Percentiles rank a stretch among this genome's conserved stretches.
Evolutionary conservation across 768 basidiomycete species (phyloP).

Genomic region (Tylopilus vinaceipallidus): DNA sequence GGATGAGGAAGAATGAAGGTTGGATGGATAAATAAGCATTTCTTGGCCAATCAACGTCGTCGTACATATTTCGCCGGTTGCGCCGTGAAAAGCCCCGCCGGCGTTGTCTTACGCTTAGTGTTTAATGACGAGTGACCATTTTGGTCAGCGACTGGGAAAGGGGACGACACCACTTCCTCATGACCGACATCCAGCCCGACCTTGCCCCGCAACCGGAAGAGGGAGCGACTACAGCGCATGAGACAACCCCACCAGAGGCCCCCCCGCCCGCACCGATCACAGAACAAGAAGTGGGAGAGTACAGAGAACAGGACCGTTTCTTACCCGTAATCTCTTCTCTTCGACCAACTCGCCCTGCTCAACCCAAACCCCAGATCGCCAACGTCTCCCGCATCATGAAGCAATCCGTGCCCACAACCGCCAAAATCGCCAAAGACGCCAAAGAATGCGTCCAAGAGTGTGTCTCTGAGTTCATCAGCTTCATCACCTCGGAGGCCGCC

Average conservation of each 20-base stretch:
- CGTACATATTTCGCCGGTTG: constrained; percentile 5
- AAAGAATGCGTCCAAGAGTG: constrained; percentile 99
- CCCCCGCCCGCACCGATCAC: constrained; percentile 73
- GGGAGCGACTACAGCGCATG: constrained; percentile 30
- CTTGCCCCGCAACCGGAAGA: constrained; percentile 43
- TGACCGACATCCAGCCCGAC: constrained; percentile 33
- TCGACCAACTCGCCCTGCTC: background rate
- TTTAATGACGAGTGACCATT: too few species aligned
- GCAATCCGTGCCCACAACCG: constrained; percentile 78
- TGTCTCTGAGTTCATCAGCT: constrained; percentile 96
- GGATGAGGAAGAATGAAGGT: constrained; percentile 28
- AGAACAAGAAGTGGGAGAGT: constrained; percentile 91
- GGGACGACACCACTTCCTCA: constrained; percentile 8
- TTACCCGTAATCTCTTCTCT: constrained; percentile 58
- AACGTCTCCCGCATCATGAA: constrained; percentile 99
- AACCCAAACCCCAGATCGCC: constrained; percentile 60
- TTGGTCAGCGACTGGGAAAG: background rate
- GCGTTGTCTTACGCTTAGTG: background rate
- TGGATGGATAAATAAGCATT: constrained; percentile 11
- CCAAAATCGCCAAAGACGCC: constrained; percentile 97
- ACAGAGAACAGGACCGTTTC: constrained; percentile 92
- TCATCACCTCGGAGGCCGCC: constrained; percentile 96
- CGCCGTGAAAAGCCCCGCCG: constrained; percentile 13
- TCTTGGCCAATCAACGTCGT: constrained; percentile 15
- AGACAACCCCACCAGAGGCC: constrained; percentile 38